A percentile compares a stretch with the other conserved stretches of the same genome.
Evolutionary conservation across 257 asterid genomes (phyloP).

Genomic region (Datura wrightii): DNA sequence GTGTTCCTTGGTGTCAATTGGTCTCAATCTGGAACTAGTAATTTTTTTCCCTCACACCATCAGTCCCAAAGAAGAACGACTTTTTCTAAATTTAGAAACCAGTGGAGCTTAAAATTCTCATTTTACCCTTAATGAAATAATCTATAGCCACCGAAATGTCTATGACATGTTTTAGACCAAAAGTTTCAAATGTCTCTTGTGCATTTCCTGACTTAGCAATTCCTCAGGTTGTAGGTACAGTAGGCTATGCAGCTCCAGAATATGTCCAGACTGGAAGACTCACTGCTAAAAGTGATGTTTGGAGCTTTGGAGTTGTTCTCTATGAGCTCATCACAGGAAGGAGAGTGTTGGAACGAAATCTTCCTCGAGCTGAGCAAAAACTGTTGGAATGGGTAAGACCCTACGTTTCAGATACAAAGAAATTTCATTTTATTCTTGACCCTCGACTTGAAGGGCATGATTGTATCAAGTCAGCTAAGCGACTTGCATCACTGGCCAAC

Average conservation of each 20-base stretch:
- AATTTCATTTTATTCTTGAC: slow-evolving; percentile 73
- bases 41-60: too few relatives aligned
- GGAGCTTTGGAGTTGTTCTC: slow-evolving; percentile 95
- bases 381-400: slow-evolving; percentile 94
- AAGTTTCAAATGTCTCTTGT: not conserved
- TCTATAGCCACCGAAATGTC: not conserved
- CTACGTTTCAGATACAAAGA: slow-evolving; percentile 75
- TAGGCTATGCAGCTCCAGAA: slow-evolving; percentile 97
- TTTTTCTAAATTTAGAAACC: not conserved
- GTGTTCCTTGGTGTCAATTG: not conserved
- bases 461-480: slow-evolving; percentile 76
- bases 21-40: too few relatives aligned
- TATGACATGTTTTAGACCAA: not conserved
- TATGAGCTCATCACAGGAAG: slow-evolving; percentile 93
- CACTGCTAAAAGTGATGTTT: slow-evolving; percentile 89
- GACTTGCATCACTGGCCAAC: slow-evolving; percentile 82
- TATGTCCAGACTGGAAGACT: slow-evolving; percentile 82
- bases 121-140: not conserved
- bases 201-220: not conserved
- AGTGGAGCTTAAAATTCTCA: not conserved
- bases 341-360: slow-evolving; percentile 80
- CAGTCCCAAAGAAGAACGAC: not conserved
- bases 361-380: slow-evolving; percentile 90
- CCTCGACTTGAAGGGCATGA: slow-evolving; percentile 64
- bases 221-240: slow-evolving; percentile 80